Percentiles rank a stretch among this genome's conserved stretches.
Evolutionary conservation across 2,329 filamentous ascomycete genomes (phyloP).

Genomic region (Penicillium sclerotigenum): DNA sequence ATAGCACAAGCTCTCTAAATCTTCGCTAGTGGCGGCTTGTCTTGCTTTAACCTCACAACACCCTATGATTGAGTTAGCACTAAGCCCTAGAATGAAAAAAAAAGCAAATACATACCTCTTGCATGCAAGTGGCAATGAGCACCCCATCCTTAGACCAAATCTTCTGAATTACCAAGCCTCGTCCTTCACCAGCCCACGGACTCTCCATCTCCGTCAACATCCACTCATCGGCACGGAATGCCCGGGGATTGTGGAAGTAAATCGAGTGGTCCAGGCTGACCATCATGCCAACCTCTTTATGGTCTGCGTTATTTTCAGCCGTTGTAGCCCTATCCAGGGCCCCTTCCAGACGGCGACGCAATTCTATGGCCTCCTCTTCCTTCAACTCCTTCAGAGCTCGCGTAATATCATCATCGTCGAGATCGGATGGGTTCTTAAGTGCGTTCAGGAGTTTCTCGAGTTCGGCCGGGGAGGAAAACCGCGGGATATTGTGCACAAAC

Average conservation of each 20-base stretch:
- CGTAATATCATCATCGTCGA: constrained; percentile 41
- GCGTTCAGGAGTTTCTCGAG: constrained; percentile 39
- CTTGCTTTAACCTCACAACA: constrained; percentile 47
- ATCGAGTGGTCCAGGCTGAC: constrained; percentile 52
- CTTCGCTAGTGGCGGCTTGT: constrained; percentile 34
- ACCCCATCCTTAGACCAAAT: constrained; percentile 50
- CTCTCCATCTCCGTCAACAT: constrained; percentile 50
- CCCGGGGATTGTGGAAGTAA: constrained; percentile 50
- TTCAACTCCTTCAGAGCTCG: constrained; percentile 43
- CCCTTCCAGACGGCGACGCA: constrained; percentile 35
- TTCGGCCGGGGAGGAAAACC: constrained; percentile 58
- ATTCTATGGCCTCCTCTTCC: constrained; percentile 42
- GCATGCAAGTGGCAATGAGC: constrained; percentile 50
- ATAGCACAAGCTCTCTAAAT: constrained; percentile 21
- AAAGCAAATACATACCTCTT: constrained; percentile 42
- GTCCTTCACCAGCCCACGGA: constrained; percentile 51
- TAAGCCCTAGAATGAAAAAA: background rate
- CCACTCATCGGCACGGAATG: constrained; percentile 52
- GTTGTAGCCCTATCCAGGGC: constrained; percentile 30
- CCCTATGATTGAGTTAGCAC: constrained; percentile 34
- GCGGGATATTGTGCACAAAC: constrained; percentile 75
- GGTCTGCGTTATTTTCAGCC: constrained; percentile 23
- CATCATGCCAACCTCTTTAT: constrained; percentile 49
- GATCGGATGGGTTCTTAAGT: constrained; percentile 44
- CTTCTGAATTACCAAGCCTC: constrained; percentile 48